Evolutionary conservation across 768 basidiomycete species (phyloP).

Genomic region (Cystofilobasidium capitatum): DNA sequence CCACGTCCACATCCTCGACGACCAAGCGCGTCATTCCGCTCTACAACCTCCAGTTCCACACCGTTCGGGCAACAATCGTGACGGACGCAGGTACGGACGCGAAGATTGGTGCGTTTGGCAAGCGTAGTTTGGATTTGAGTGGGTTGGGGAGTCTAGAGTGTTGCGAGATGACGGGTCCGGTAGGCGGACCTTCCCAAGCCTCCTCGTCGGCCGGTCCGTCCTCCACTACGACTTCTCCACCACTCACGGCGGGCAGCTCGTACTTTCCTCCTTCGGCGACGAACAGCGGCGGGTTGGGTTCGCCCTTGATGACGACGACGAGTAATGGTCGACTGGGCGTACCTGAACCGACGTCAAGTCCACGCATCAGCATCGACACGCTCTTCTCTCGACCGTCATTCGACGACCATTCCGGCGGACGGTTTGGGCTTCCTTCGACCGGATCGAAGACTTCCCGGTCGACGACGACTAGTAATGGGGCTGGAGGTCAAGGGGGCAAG

Average conservation of each 20-base stretch:
- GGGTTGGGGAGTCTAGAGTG: background rate
- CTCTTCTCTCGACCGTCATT: background rate
- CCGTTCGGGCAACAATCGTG: background rate
- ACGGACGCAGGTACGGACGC: background rate
- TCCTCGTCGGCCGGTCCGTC: no score
- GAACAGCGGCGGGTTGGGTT: no score
- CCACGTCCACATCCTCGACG: background rate
- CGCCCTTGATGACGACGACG: no score
- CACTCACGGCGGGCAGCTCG: no score
- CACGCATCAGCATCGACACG: slow-evolving; percentile 10
- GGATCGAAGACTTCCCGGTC: background rate
- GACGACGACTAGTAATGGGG: background rate
- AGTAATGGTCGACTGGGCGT: background rate
- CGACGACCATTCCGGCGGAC: no score
- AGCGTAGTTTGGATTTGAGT: background rate
- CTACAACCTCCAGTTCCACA: slow-evolving; percentile 21
- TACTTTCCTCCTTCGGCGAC: no score
- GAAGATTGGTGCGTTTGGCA: background rate
- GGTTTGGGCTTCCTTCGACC: background rate
- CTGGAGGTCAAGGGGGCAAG: background rate
- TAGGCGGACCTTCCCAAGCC: no score
- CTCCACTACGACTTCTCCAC: no score
- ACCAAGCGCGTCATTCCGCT: slow-evolving; percentile 18
- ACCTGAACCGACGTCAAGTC: no score
- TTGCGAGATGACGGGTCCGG: no score